Conservation (phyloP, 73 alveolate genomes). For the Uronychia binucleata region DNA sequence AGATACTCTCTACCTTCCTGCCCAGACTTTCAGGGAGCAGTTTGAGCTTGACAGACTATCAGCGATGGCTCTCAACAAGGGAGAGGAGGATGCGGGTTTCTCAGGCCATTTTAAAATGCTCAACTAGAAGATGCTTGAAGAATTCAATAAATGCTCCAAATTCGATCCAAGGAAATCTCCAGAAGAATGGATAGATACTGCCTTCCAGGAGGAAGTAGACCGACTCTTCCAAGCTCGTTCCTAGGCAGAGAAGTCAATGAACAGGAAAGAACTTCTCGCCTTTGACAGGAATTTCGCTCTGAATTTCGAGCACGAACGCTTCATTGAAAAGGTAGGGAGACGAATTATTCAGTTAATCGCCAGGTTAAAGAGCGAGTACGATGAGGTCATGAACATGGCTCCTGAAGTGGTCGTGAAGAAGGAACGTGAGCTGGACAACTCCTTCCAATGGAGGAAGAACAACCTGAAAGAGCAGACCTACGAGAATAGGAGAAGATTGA, state of each 20-base stretch:
- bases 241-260: conserved; percentile 22
- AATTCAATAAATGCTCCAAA: neutral
- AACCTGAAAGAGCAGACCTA: neutral
- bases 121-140: neutral
- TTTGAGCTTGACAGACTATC: neutral
- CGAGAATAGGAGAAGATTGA: neutral
- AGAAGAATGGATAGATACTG: conserved; percentile 17
- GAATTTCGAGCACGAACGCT: conserved; percentile 8
- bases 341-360: neutral
- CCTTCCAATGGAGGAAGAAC: neutral
- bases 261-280: conserved; percentile 32
- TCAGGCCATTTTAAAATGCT: neutral
- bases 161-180: conserved; percentile 31
- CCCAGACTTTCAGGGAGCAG: neutral
- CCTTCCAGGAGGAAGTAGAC: neutral
- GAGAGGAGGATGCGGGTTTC: conserved; percentile 11
- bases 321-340: neutral
- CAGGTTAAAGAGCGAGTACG: neutral
- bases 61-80: neutral
- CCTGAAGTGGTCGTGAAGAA: neutral
- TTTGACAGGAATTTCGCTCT: conserved; percentile 18
- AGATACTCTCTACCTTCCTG: neutral
- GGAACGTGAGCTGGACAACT: conserved; percentile 6
- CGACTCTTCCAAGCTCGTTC: conserved; percentile 28
- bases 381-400: neutral